Percentiles rank a stretch among this genome's conserved stretches.
phyloP scores from a whole-genome alignment of 306 rosid species.

The Bauhinia variegata region DNA sequence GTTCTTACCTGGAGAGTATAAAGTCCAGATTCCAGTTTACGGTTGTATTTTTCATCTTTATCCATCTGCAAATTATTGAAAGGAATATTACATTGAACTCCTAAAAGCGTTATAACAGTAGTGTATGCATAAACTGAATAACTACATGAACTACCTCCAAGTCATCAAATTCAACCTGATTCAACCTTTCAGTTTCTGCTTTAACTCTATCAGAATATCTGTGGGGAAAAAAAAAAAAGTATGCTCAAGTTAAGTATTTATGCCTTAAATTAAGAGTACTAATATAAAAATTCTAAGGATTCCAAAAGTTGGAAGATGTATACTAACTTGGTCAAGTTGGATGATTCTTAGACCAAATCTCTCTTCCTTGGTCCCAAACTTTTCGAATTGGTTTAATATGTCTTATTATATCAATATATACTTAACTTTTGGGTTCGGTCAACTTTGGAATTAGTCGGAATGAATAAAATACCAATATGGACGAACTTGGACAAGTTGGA shows the following conservation, averaged over 20 bases:
- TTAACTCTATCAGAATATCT: slow-evolving; percentile 89
- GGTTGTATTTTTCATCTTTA: slow-evolving; percentile 91
- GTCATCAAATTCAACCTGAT: slow-evolving; percentile 73
- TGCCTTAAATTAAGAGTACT: slow-evolving; percentile 11
- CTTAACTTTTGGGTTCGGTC: too few relatives aligned
- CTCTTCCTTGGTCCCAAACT: too few relatives aligned
- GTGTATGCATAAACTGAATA: slow-evolving; percentile 14
- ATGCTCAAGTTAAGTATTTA: slow-evolving; percentile 31
- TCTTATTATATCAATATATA: too few relatives aligned
- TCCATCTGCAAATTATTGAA: slow-evolving; percentile 66
- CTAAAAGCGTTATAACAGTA: slow-evolving; percentile 5
- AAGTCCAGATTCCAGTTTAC: slow-evolving; percentile 92
- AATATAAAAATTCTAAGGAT: neutral
- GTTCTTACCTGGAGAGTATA: slow-evolving; percentile 85
- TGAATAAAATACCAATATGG: too few relatives aligned
- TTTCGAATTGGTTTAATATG: too few relatives aligned
- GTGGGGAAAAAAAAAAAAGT: slow-evolving; percentile 30
- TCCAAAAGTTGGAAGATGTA: slow-evolving; percentile 7
- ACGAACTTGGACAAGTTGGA: too few relatives aligned
- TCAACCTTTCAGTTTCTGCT: slow-evolving; percentile 74
- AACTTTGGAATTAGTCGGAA: too few relatives aligned
- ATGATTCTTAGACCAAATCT: too few relatives aligned
- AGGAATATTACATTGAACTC: slow-evolving; percentile 10
- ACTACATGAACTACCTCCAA: slow-evolving; percentile 63
- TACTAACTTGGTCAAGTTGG: too few relatives aligned